A percentile compares a stretch with the other conserved stretches of the same genome.
These are phyloP conservation scores for Trapa incisa DNA, from an alignment of 345 rosid genomes.

Conservation along the genomic window DNA sequence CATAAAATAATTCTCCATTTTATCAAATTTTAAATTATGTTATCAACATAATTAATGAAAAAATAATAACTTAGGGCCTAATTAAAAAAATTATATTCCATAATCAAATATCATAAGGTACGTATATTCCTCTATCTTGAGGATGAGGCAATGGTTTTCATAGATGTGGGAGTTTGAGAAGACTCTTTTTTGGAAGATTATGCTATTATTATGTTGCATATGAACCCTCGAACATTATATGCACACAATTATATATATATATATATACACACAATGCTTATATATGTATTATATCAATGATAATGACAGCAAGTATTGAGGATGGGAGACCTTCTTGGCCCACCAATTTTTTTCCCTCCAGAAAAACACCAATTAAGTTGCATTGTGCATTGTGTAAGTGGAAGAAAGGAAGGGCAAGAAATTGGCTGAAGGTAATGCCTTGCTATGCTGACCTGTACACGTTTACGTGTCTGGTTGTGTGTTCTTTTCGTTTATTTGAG, in stretches of 20 bases:
- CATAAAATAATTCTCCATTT: too few relatives aligned
- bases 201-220: neutral
- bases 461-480: slow-evolving; percentile 11
- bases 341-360: too few relatives aligned
- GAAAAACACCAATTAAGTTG: too few relatives aligned
- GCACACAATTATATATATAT: neutral
- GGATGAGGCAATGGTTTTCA: slow-evolving; percentile 15
- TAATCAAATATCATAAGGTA: too few relatives aligned
- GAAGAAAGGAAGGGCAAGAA: too few relatives aligned
- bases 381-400: too few relatives aligned
- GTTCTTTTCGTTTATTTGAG: neutral
- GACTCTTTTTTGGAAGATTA: slow-evolving; percentile 19
- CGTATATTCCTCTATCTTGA: neutral
- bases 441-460: slow-evolving; percentile 22
- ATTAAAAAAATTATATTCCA: too few relatives aligned
- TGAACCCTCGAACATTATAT: neutral
- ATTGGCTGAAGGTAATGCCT: too few relatives aligned
- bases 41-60: too few relatives aligned
- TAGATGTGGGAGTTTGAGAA: slow-evolving; percentile 27
- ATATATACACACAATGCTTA: neutral
- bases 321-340: neutral
- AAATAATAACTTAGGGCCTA: too few relatives aligned
- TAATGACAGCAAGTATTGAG: neutral
- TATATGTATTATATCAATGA: neutral
- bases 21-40: too few relatives aligned